Evolutionary conservation across 208 protist species (phyloP).

Genomic region (Wallacemonas sp.): DNA sequence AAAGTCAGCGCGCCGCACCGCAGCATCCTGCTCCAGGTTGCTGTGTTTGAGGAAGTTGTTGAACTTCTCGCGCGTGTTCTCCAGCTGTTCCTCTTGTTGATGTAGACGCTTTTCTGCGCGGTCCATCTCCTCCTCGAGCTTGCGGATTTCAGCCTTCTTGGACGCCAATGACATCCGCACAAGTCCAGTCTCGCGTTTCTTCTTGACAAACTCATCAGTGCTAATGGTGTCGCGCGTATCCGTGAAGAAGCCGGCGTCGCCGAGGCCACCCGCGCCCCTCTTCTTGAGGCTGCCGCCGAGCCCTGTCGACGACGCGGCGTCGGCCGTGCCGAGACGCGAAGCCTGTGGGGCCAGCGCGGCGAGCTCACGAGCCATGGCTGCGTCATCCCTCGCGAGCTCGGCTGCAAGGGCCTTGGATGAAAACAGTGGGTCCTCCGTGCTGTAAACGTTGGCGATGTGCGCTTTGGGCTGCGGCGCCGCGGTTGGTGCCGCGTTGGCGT

Average conservation of each 20-base stretch:
- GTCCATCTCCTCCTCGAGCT: conserved; percentile 93
- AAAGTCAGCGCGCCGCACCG: conserved; percentile 91
- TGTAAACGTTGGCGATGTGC: not conserved
- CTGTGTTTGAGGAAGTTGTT: conserved; percentile 95
- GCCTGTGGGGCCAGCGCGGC: conserved; percentile 27
- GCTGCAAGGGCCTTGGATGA: conserved; percentile 49
- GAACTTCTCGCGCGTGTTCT: conserved; percentile 92
- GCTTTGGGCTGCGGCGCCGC: conserved; percentile 15
- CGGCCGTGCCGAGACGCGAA: conserved; percentile 1
- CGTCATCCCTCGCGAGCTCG: conserved; percentile 64
- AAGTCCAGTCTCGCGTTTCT: conserved; percentile 96
- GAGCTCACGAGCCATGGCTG: conserved; percentile 56
- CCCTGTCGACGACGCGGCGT: not conserved
- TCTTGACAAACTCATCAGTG: conserved; percentile 90
- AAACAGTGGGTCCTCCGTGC: not conserved
- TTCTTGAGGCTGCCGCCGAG: not conserved
- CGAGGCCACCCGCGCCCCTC: not conserved
- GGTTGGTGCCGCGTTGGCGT: not conserved
- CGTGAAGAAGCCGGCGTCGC: conserved; percentile 8
- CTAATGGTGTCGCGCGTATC: conserved; percentile 79
- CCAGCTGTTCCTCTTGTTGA: conserved; percentile 93
- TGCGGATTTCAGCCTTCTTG: conserved; percentile 93
- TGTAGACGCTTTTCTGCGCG: conserved; percentile 86
- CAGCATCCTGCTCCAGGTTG: conserved; percentile 94
- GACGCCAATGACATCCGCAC: conserved; percentile 94